Conservation (phyloP, 1,284 basidiomycete species). For the Boletellus dicymbophilus region DNA sequence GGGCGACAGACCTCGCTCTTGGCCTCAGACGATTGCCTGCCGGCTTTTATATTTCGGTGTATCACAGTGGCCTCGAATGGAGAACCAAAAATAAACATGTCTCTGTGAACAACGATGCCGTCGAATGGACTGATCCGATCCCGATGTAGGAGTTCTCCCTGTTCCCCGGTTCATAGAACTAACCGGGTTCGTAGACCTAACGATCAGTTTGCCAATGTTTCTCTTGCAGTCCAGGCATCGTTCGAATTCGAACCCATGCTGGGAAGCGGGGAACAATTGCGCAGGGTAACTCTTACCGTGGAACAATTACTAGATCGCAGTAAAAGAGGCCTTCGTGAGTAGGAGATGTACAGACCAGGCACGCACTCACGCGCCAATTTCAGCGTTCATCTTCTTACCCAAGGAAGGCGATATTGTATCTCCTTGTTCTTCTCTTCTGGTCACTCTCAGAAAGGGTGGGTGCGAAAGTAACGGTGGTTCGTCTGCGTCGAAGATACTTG, state of each 20-base stretch:
- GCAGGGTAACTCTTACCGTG: neutral
- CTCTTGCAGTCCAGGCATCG: neutral
- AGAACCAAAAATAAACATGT: neutral
- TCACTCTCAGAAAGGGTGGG: neutral
- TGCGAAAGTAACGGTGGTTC: neutral
- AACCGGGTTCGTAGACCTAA: neutral
- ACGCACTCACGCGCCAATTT: neutral
- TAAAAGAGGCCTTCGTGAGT: neutral
- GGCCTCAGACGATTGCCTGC: neutral
- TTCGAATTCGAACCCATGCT: neutral
- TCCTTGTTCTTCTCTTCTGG: neutral
- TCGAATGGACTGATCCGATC: constrained; percentile 3
- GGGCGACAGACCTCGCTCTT: neutral
- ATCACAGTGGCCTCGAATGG: neutral
- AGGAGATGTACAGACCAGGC: neutral
- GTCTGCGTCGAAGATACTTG: neutral
- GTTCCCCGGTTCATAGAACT: neutral
- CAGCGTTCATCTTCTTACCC: constrained; percentile 1
- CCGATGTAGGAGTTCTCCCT: neutral
- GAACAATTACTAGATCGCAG: constrained; percentile 1
- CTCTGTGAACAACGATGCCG: neutral
- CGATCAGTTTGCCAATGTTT: neutral
- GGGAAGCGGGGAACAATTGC: neutral
- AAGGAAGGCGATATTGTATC: neutral
- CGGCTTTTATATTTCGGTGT: neutral